Evolutionary conservation across 345 rosid species (phyloP), one percentile per base, ranked within the genome.

Genomic region (Acer negundo): DNA sequence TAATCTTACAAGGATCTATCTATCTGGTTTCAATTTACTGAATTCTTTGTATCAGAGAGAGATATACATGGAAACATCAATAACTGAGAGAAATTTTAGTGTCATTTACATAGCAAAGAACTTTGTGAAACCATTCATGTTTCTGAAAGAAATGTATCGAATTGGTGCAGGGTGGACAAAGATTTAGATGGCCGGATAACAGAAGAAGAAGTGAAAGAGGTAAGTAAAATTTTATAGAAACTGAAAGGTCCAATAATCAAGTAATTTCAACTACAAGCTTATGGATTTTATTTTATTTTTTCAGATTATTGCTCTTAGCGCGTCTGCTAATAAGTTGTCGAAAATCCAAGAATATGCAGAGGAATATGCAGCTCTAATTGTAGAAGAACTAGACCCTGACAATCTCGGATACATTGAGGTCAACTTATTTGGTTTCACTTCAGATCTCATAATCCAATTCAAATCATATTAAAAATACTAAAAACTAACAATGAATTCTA

Each of bases 331-430:
- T 70, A 90, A 90, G 84, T 78, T 92, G 79, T 88, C 91, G 46
- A 92, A 86, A 82, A 91, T 94, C 74, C 92, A 86, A 82, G 91
- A 92, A 47, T 67, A 75, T 28, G 90, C 88, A 16, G 92, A 90
- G 78, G 98, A 94, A 83, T 91, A 94, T 75, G 94, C 92, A 70
- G 94, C 97, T 26, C 82, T 92, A 59, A 94, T 94, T 85, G 89
- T 92, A 93, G 98, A 94, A 89, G 97, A 92, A 62, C 84, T 94
- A 2, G 97, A 92, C 76, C 94, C 89, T 0, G 83, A 87, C 79
- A 88, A 86, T 73, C 86, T 90, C 17, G 97, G 98, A 62, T 92
- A 80, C 78, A 88, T 94, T 51, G 92, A 90, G 98, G 97, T 92
- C 69, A 51, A 2, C 42, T 20, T 3, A 4, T 17, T 49, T 62